phyloP scores from a whole-genome alignment of 768 basidiomycete genomes.

The Mycena floridula region DNA sequence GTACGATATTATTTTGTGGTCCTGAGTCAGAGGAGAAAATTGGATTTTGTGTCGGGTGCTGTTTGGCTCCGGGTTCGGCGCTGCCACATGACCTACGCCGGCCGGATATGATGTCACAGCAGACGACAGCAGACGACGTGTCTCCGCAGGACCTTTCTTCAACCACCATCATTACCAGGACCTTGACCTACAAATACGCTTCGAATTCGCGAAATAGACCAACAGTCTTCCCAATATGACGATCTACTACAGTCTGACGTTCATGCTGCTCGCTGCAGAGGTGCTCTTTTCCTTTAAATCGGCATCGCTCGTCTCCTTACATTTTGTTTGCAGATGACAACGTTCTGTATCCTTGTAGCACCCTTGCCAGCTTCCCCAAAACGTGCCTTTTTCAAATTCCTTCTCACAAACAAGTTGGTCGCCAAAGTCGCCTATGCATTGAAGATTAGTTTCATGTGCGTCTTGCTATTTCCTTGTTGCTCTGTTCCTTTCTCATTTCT shows the following conservation, averaged over 20 bases:
- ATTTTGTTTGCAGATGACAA: slow-evolving; percentile 50
- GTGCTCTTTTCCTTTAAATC: slow-evolving; percentile 24
- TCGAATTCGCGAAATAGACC: too few relatives aligned
- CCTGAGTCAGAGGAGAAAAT: too few relatives aligned
- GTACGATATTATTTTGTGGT: too few relatives aligned
- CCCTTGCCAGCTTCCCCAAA: slow-evolving; percentile 80
- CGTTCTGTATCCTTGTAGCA: slow-evolving; percentile 78
- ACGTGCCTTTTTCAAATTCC: slow-evolving; percentile 58
- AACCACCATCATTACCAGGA: neutral
- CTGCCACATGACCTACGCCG: neutral
- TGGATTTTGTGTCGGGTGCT: too few relatives aligned
- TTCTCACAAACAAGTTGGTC: slow-evolving; percentile 60
- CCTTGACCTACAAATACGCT: slow-evolving; percentile 30
- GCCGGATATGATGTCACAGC: slow-evolving; percentile 1
- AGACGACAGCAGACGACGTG: neutral
- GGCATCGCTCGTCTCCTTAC: neutral
- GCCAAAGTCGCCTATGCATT: slow-evolving; percentile 87
- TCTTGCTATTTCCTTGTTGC: slow-evolving; percentile 7
- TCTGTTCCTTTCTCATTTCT: neutral
- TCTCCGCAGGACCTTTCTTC: neutral
- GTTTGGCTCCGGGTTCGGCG: too few relatives aligned
- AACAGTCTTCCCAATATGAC: too few relatives aligned
- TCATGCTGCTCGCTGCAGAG: slow-evolving; percentile 75
- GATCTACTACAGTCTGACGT: slow-evolving; percentile 71
- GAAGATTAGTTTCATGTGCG: slow-evolving; percentile 92